A percentile compares a stretch with the other conserved stretches of the same genome.
phyloP scores from a whole-genome alignment of 495 filamentous ascomycete species.

The Chlorociboria aeruginascens region DNA sequence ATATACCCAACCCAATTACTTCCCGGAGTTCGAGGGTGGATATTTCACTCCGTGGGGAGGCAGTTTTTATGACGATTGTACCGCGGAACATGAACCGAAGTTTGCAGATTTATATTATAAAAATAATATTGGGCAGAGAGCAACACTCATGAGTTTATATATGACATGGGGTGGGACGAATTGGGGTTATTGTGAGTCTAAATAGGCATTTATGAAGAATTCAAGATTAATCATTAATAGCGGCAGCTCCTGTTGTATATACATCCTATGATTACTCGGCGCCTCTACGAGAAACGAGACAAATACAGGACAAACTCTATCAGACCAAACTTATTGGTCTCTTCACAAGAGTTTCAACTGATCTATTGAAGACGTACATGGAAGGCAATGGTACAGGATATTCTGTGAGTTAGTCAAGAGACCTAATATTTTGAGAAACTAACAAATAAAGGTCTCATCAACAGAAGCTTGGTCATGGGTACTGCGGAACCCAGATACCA shows the following conservation, averaged over 20 bases:
- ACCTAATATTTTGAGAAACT: neutral
- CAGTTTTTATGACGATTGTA: constrained; percentile 33
- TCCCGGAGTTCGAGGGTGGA: constrained; percentile 44
- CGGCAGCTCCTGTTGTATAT: constrained; percentile 36
- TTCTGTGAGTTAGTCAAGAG: constrained; percentile 22
- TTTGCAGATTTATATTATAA: constrained; percentile 47
- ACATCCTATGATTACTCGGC: constrained; percentile 37
- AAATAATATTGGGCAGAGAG: constrained; percentile 38
- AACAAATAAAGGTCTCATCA: constrained; percentile 12
- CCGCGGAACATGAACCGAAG: constrained; percentile 33
- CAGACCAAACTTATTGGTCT: constrained; percentile 44
- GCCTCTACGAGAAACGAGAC: constrained; percentile 22
- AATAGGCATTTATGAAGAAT: neutral
- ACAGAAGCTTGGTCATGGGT: constrained; percentile 36
- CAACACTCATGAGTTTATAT: constrained; percentile 39
- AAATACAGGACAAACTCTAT: constrained; percentile 25
- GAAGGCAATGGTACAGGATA: constrained; percentile 46
- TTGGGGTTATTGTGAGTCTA: constrained; percentile 32
- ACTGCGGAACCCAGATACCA: constrained; percentile 40
- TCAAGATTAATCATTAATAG: constrained; percentile 4
- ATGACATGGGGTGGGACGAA: constrained; percentile 48
- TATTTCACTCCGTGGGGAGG: constrained; percentile 43
- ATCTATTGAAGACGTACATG: constrained; percentile 41
- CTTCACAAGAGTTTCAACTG: constrained; percentile 42
- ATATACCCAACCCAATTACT: constrained; percentile 36